phyloP scores from a whole-genome alignment of 1,284 basidiomycete species.

The Erythrobasidium hasegawianum region DNA sequence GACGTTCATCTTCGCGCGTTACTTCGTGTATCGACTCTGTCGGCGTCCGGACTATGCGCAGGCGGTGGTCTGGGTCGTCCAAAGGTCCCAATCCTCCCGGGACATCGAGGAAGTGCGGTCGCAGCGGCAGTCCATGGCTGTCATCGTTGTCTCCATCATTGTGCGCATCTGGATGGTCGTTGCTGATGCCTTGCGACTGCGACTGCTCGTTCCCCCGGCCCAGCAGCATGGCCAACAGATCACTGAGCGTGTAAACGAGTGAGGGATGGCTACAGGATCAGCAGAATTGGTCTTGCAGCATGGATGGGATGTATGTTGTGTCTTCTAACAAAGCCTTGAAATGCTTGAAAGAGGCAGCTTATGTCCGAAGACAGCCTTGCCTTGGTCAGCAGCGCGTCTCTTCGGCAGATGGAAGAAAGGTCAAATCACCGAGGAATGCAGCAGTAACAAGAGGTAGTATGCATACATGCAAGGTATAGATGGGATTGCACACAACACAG shows the following conservation, averaged over 20 bases:
- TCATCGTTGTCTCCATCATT: not conserved
- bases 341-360: too few species aligned
- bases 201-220: not conserved
- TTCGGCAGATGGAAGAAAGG: too few species aligned
- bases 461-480: too few species aligned
- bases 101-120: conserved; percentile 9
- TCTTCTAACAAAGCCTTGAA: too few species aligned
- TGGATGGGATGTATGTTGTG: too few species aligned
- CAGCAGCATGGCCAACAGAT: not conserved
- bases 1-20: conserved; percentile 66
- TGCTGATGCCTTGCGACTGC: conserved; percentile 1
- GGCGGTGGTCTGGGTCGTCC: conserved; percentile 58
- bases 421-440: too few species aligned
- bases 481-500: too few species aligned
- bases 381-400: too few species aligned
- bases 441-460: too few species aligned
- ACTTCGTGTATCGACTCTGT: conserved; percentile 82
- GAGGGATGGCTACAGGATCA: too few species aligned
- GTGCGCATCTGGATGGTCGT: not conserved
- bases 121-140: not conserved
- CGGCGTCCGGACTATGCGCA: conserved; percentile 82
- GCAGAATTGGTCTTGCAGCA: too few species aligned
- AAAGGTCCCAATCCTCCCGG: conserved; percentile 8
- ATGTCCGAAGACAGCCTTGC: too few species aligned
- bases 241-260: not conserved